phyloP scores from a whole-genome alignment of 768 basidiomycete species.

The Lanmaoa rubissima region DNA sequence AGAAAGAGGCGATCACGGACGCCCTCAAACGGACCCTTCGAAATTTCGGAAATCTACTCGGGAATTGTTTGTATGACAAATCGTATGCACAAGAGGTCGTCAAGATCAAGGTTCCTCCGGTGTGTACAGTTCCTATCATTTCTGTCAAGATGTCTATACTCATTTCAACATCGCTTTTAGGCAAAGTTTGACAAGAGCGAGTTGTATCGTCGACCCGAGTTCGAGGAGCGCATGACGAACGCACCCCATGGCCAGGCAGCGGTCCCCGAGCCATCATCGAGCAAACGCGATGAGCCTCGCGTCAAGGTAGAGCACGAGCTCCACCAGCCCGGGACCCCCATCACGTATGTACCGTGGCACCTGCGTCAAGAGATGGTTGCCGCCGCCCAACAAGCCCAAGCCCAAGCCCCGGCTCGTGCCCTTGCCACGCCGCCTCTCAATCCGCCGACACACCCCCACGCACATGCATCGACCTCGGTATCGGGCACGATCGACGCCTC shows the following conservation, averaged over 20 bases:
- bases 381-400: slow-evolving; percentile 5
- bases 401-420: not conserved
- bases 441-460: not conserved
- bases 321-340: slow-evolving; percentile 14
- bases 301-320: slow-evolving; percentile 21
- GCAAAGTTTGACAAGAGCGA: slow-evolving; percentile 66
- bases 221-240: slow-evolving; percentile 46
- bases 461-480: not conserved
- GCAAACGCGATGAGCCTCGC: not conserved
- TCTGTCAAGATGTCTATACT: not conserved
- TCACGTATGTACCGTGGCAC: slow-evolving; percentile 41
- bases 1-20: slow-evolving; percentile 98
- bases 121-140: slow-evolving; percentile 38
- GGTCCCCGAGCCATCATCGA: not conserved
- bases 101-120: slow-evolving; percentile 83
- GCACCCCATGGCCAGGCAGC: not conserved
- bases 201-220: slow-evolving; percentile 70
- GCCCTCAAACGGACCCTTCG: slow-evolving; percentile 87
- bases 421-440: not conserved
- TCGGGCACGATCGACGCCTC: not conserved
- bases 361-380: slow-evolving; percentile 31
- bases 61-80: slow-evolving; percentile 98
- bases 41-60: slow-evolving; percentile 91
- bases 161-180: not conserved
- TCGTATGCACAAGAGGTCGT: slow-evolving; percentile 77